phyloP scores from a whole-genome alignment of 768 basidiomycete genomes.

The Serendipita sp. region DNA sequence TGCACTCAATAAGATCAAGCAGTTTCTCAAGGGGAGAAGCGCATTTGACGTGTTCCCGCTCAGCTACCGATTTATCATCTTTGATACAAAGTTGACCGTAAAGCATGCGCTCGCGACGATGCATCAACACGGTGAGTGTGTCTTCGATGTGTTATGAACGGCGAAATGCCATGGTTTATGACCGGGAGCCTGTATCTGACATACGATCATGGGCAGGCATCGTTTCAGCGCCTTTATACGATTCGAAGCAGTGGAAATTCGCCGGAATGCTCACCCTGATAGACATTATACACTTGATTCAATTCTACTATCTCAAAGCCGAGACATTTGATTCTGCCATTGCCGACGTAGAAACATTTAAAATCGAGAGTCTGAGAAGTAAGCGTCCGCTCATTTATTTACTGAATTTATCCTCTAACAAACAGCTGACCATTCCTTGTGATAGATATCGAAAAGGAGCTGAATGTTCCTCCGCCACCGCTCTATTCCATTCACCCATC shows the following conservation, averaged over 20 bases:
- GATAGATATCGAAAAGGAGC: slow-evolving; percentile 29
- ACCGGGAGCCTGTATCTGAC: no score
- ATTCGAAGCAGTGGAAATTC: slow-evolving; percentile 29
- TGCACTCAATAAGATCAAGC: slow-evolving; percentile 16
- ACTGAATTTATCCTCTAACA: background rate
- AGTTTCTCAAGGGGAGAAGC: slow-evolving; percentile 25
- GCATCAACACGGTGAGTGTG: slow-evolving; percentile 25
- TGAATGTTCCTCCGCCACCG: slow-evolving; percentile 32
- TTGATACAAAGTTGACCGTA: slow-evolving; percentile 31
- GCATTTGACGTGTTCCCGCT: slow-evolving; percentile 35
- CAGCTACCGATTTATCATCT: slow-evolving; percentile 30
- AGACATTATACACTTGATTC: slow-evolving; percentile 35
- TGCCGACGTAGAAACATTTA: slow-evolving; percentile 29
- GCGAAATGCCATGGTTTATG: background rate
- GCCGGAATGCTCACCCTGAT: slow-evolving; percentile 35
- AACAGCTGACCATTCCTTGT: background rate
- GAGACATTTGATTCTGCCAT: slow-evolving; percentile 27
- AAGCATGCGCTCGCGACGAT: slow-evolving; percentile 28
- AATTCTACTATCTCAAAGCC: slow-evolving; percentile 32
- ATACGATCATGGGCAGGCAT: slow-evolving; percentile 21
- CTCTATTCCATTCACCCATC: slow-evolving; percentile 32
- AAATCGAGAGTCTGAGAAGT: slow-evolving; percentile 28
- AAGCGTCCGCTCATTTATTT: slow-evolving; percentile 11
- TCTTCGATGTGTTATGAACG: background rate
- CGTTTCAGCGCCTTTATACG: slow-evolving; percentile 33